These are phyloP conservation scores for Protomyces inundatus DNA, from an alignment of 1,139 yeast genomes.

Conservation along the genomic window DNA sequence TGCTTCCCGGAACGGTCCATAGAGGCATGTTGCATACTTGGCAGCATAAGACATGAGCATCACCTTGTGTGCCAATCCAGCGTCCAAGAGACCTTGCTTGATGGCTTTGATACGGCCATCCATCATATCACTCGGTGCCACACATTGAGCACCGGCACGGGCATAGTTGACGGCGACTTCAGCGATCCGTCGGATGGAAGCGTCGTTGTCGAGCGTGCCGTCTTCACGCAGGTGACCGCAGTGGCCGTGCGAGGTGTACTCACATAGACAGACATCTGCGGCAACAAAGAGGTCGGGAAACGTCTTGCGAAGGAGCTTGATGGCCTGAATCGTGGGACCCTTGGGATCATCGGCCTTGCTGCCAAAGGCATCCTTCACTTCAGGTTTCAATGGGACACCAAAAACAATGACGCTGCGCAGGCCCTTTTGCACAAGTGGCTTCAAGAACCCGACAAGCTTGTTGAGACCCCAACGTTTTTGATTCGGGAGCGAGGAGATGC, in stretches of 20 bases:
- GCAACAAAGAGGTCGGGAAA: constrained; percentile 82
- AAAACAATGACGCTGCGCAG: constrained; percentile 78
- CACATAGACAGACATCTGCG: constrained; percentile 96
- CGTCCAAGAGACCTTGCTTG: constrained; percentile 74
- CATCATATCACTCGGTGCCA: constrained; percentile 97
- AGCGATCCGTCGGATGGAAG: constrained; percentile 75
- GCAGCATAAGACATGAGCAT: constrained; percentile 93
- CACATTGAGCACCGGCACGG: constrained; percentile 63
- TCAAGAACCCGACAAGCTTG: constrained; percentile 67
- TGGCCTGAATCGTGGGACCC: constrained; percentile 85
- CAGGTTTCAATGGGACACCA: constrained; percentile 78
- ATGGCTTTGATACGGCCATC: constrained; percentile 91
- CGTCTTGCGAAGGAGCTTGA: constrained; percentile 54
- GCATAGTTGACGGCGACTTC: constrained; percentile 96
- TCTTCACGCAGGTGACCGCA: constrained; percentile 88
- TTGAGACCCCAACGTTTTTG: constrained; percentile 78
- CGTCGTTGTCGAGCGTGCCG: constrained; percentile 72
- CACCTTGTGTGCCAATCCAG: constrained; percentile 80
- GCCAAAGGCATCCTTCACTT: constrained; percentile 73
- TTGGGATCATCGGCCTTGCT: constrained; percentile 93
- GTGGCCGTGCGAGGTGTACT: constrained; percentile 93
- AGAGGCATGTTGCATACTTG: constrained; percentile 81
- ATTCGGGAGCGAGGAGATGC: constrained; percentile 73
- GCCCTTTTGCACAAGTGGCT: constrained; percentile 69
- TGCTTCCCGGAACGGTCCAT: constrained; percentile 97